Conservation (phyloP, 139 green algal genomes). For the Ettlia oleoabundans region DNA sequence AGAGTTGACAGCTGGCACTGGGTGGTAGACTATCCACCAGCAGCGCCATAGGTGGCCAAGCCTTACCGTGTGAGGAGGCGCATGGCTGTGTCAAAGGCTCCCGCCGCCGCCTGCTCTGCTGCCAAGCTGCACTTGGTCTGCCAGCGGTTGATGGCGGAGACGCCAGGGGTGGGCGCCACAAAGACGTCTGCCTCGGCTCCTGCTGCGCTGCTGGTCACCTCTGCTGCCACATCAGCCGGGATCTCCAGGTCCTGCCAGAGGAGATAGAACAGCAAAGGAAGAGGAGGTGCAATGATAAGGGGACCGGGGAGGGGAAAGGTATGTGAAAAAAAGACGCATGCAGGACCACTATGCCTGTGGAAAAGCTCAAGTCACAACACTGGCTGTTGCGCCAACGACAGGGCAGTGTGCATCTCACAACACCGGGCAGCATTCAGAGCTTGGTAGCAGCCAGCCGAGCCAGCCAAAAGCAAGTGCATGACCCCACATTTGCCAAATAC, state of each 20-base stretch:
- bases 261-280: no score
- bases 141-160: constrained; percentile 84
- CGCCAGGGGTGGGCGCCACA: constrained; percentile 78
- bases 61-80: constrained; percentile 78
- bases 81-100: constrained; percentile 91
- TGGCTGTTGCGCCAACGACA: background rate
- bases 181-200: constrained; percentile 63
- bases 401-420: no score
- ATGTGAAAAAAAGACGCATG: background rate
- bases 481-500: no score
- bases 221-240: constrained; percentile 51
- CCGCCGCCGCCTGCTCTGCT: constrained; percentile 87
- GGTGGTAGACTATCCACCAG: no score
- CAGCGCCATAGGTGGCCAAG: no score
- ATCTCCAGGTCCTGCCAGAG: constrained; percentile 31
- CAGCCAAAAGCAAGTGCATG: no score
- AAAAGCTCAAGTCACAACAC: background rate
- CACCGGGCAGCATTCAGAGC: no score
- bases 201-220: constrained; percentile 43
- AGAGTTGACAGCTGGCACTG: background rate
- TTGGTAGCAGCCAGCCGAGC: no score
- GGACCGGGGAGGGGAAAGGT: background rate
- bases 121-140: constrained; percentile 78
- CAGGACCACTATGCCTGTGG: background rate
- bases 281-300: no score